Percentiles rank a stretch among this genome's conserved stretches.
Conservation (phyloP, 345 rosid genomes). For the Hibiscus tridactylites region DNA sequence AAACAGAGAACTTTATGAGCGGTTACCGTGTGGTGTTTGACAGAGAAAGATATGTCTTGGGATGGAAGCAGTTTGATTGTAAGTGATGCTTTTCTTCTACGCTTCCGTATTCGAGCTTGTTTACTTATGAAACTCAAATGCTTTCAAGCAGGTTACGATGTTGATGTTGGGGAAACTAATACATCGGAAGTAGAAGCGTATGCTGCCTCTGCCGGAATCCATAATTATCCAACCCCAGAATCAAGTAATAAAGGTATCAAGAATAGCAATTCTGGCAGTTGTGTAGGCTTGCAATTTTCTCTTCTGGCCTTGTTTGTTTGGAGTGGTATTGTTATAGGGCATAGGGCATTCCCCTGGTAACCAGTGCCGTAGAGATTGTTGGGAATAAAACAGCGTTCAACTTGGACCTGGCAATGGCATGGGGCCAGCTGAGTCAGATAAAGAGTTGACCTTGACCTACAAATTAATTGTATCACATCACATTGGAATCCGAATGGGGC, state of each 20-base stretch:
- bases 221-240: conserved; percentile 28
- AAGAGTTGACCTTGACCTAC: background rate
- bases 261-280: conserved; percentile 24
- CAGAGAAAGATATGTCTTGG: conserved; percentile 60
- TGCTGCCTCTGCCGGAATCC: conserved; percentile 37
- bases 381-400: background rate
- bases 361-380: background rate
- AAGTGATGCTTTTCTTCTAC: conserved; percentile 17
- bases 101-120: background rate
- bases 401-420: background rate
- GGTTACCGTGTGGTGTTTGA: conserved; percentile 73
- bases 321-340: conserved; percentile 17
- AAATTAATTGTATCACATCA: background rate
- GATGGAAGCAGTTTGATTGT: conserved; percentile 82
- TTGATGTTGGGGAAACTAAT: conserved; percentile 35
- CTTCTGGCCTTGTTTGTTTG: conserved; percentile 2
- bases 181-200: conserved; percentile 27
- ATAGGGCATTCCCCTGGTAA: background rate
- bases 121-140: background rate
- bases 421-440: background rate
- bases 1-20: conserved; percentile 82
- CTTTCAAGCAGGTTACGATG: conserved; percentile 49
- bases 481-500: background rate
- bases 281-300: conserved; percentile 17
- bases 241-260: conserved; percentile 19